A percentile compares a stretch with the other conserved stretches of the same genome.
Conservation (phyloP, 371 early-diverging fungal species). For the Lichtheimia ornata region DNA sequence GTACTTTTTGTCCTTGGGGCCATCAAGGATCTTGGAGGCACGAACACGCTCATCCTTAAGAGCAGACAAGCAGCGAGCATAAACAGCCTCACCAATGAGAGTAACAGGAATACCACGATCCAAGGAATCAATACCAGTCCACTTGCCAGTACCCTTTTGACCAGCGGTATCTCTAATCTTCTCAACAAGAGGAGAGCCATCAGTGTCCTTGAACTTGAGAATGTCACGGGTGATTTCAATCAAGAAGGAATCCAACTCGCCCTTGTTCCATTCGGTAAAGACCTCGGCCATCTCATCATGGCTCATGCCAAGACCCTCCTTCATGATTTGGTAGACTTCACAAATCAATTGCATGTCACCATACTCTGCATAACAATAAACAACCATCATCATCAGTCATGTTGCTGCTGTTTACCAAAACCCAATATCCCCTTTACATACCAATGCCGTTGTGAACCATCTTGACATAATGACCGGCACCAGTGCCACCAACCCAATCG, state of each 20-base stretch:
- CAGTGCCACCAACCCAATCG: conserved; percentile 98
- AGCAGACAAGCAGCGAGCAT: conserved; percentile 94
- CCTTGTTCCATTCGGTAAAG: conserved; percentile 95
- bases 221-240: conserved; percentile 96
- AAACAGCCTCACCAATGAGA: conserved; percentile 97
- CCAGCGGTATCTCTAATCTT: conserved; percentile 97
- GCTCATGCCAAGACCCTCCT: conserved; percentile 76
- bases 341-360: conserved; percentile 99
- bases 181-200: conserved; percentile 87
- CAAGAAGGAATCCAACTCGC: conserved; percentile 95
- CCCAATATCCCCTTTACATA: conserved; percentile 14
- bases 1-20: conserved; percentile 67
- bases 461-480: conserved; percentile 99
- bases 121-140: conserved; percentile 95
- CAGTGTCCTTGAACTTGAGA: conserved; percentile 86
- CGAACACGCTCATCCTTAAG: conserved; percentile 92
- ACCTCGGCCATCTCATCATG: conserved; percentile 89
- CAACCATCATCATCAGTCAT: not conserved
- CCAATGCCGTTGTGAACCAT: conserved; percentile 99
- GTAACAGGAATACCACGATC: conserved; percentile 95
- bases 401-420: not conserved
- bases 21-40: conserved; percentile 85
- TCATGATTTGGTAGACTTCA: conserved; percentile 95
- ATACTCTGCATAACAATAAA: conserved; percentile 73
- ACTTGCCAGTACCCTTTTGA: conserved; percentile 99